Conservation (phyloP, 1,139 yeast species). For the Yamadazyma friedrichii region DNA sequence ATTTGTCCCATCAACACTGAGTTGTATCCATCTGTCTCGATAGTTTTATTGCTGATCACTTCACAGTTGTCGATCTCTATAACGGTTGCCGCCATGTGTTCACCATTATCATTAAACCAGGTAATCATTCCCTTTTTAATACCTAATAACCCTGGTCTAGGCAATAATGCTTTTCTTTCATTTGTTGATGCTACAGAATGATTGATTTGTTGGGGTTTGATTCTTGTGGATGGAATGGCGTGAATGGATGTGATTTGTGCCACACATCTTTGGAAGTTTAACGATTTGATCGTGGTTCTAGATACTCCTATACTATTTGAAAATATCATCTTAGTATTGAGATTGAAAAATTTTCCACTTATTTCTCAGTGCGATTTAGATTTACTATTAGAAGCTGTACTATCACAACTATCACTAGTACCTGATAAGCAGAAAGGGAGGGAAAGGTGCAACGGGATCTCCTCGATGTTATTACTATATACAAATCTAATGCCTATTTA, state of each 20-base stretch:
- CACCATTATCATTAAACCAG: conserved; percentile 70
- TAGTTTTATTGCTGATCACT: conserved; percentile 71
- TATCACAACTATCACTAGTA: too few species aligned
- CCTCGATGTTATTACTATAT: conserved; percentile 1
- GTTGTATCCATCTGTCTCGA: conserved; percentile 69
- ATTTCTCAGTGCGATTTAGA: background rate
- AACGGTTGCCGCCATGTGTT: conserved; percentile 75
- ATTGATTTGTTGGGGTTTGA: conserved; percentile 42
- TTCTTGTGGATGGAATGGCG: conserved; percentile 48
- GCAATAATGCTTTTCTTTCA: conserved; percentile 63
- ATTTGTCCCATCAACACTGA: conserved; percentile 93
- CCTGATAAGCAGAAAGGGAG: too few species aligned
- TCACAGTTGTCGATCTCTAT: conserved; percentile 87
- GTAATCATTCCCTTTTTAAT: conserved; percentile 89
- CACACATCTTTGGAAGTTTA: conserved; percentile 25
- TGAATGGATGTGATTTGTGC: conserved; percentile 56
- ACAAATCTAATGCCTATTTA: conserved; percentile 24
- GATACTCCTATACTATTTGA: conserved; percentile 4
- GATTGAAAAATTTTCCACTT: conserved; percentile 7
- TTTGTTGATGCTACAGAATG: conserved; percentile 61
- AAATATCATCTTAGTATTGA: conserved; percentile 2
- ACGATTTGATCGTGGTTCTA: background rate
- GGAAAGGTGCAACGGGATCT: too few species aligned
- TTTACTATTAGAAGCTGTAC: too few species aligned
- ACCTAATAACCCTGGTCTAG: conserved; percentile 82